These are phyloP conservation scores for Podospora australis DNA, from an alignment of 495 filamentous ascomycete species.

Conservation along the genomic window DNA sequence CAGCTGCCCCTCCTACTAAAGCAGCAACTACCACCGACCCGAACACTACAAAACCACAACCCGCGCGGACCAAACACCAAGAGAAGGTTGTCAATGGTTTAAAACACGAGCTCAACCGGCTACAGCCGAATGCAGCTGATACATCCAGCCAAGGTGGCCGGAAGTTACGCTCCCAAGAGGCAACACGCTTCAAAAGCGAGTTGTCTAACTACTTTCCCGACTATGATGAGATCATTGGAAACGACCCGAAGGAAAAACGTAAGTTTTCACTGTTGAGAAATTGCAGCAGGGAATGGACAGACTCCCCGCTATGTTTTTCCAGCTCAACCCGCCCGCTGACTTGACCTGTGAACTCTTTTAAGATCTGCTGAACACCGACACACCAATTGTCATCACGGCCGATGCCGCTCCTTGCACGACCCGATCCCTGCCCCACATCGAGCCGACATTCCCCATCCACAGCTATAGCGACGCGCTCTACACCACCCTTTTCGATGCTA, in stretches of 20 bases:
- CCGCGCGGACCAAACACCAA: conserved; percentile 35
- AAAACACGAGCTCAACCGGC: conserved; percentile 43
- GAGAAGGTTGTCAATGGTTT: conserved; percentile 47
- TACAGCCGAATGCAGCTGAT: conserved; percentile 39
- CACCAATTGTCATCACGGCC: conserved; percentile 47
- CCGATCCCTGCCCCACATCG: conserved; percentile 24
- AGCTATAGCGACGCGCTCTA: conserved; percentile 41
- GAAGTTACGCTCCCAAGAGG: conserved; percentile 51
- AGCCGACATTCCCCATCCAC: conserved; percentile 32
- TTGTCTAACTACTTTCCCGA: conserved; percentile 81
- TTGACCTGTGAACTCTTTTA: conserved; percentile 4
- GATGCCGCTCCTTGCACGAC: conserved; percentile 21
- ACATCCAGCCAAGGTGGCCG: conserved; percentile 30
- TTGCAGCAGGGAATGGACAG: conserved; percentile 68
- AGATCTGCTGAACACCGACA: conserved; percentile 57
- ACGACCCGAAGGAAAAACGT: conserved; percentile 72
- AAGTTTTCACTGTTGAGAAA: conserved; percentile 46
- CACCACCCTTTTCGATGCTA: conserved; percentile 45
- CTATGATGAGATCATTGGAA: conserved; percentile 83
- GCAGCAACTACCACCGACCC: conserved; percentile 21
- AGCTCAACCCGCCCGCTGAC: conserved; percentile 33
- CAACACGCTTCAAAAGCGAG: conserved; percentile 72
- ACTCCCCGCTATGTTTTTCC: conserved; percentile 22
- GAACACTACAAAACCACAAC: conserved; percentile 17
- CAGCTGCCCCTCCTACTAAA: conserved; percentile 20